These are phyloP conservation scores for Syncephalastrum racemosum DNA, from an alignment of 371 early-diverging fungal species.

Conservation along the genomic window DNA sequence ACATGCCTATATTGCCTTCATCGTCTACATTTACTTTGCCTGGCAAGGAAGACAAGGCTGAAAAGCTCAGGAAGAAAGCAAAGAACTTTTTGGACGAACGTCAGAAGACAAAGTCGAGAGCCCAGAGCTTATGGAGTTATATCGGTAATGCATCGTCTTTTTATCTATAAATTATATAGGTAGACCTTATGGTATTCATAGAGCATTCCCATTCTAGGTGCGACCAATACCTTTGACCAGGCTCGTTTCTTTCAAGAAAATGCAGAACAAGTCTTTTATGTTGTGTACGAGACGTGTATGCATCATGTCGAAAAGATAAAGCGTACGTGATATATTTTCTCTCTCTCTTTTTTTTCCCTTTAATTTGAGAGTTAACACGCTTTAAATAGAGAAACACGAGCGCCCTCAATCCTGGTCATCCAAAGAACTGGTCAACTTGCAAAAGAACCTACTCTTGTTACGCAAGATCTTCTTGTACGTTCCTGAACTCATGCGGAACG, in stretches of 20 bases:
- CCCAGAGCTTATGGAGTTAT: constrained; percentile 68
- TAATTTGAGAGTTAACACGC: no score
- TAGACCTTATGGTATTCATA: not conserved
- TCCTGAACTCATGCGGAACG: constrained; percentile 68
- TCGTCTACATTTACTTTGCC: constrained; percentile 40
- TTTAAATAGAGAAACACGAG: constrained; percentile 48
- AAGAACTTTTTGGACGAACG: constrained; percentile 78
- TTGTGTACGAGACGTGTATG: constrained; percentile 67
- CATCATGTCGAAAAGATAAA: constrained; percentile 75
- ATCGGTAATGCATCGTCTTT: constrained; percentile 50
- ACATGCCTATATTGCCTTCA: constrained; percentile 38
- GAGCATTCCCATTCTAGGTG: constrained; percentile 46
- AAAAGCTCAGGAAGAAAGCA: constrained; percentile 68
- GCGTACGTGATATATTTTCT: constrained; percentile 45
- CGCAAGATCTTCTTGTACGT: constrained; percentile 69
- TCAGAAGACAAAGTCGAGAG: constrained; percentile 72
- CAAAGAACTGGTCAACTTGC: constrained; percentile 68
- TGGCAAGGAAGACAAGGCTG: constrained; percentile 48
- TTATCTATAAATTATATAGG: no score
- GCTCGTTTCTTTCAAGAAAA: constrained; percentile 79
- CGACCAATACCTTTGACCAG: constrained; percentile 72
- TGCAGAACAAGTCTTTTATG: constrained; percentile 69
- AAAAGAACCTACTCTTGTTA: constrained; percentile 63
- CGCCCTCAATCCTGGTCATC: constrained; percentile 51
- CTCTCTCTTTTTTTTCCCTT: not conserved